Base-by-base conservation (phyloP, 2,329 filamentous ascomycete genomes). In the Penicillium sp. region DNA sequence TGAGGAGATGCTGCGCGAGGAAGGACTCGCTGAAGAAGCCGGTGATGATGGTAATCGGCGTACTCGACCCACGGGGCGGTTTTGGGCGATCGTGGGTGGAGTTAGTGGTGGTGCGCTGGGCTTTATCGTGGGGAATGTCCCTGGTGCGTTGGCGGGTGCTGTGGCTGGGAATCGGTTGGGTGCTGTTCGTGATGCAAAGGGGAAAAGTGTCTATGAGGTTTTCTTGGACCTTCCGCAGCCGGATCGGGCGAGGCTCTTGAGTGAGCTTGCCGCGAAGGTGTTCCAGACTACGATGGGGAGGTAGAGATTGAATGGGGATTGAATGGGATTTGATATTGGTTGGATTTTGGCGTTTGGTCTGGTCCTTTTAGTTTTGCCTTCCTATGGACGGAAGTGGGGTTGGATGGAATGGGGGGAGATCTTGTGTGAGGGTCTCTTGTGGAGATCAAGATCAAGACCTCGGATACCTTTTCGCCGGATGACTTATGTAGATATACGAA, bases 151-250 rank as follows among this genome's bases (percentile, higher is more conserved):
- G 40, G 94, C 94, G 0, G 95, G 95, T 2, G 92, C 92, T 2
- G 93, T 97, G 2, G 94, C 93, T 0, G 95, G 95, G 12, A 98
- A 97, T 79, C 82, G 93, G 56, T 80, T 98, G n/a, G 95, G 95
- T 0, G 91, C 92, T 7, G 87, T 99, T 22, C 84, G 95, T 60
- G 95, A 99, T 79, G 88, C 91, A 35, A 93, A 89, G 79, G 93
- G 93, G 24, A 98, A 97, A 88, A 96, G 92, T 74, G 95, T 99
- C 6, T 98, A 96, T 78, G 84, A 88, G 30, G 95, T 97, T 17
- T 98, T 94, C 76, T 72, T 92, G 83, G 91, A 97, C 70, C 82
- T 99, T 73, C 93, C 93, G 55, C 90, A 92, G 77, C 84, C 84
- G 55, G 93, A 97, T 73, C 90, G 92, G 73, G 88, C 92, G 58